Base-by-base conservation (phyloP, 2,329 filamentous ascomycete species). In the Ophiostoma tasmaniense region DNA sequence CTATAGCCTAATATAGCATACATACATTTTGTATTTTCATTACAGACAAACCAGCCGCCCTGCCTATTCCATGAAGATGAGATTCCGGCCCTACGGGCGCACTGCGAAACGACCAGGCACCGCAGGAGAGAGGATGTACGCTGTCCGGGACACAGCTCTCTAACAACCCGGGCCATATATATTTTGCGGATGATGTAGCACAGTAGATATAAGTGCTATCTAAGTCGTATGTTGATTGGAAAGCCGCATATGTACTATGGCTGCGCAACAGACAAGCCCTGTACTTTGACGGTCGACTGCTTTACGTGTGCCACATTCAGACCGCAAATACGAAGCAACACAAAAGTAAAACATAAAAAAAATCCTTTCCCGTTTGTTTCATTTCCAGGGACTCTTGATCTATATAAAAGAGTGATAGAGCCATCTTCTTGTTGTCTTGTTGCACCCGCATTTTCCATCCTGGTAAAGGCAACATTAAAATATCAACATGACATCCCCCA, bases 401-500 rank as follows among this genome's bases (percentile, higher is more conserved):
- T 45, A n/a, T 45, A 45, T 45, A 45, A 45, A 20, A n/a, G 20
- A 20, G 20, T n/a, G 42, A 20, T 7, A 20, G 1, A 45, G 14
- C 10, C 17, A 2, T 45, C 59, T 52, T 30, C 30, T 39, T 52
- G 52, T 28, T 62, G 17, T 28, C 11, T 11, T 28, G 35, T 37
- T 20, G 2, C 22, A 35, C 35, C 33, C 14, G 5, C 39, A 13
- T n/a, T 37, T 5, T 42, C 28, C 33, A 25, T 17, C 55, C 3
- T 20, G 14, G 2, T 6, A 10, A 17, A 2, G 1, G 6, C 6
- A 39, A 5, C 17, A 20, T 7, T 17, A n/a, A n/a, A 17, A 42
- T 7, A 37, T 33, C 61, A 45, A 25, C 22, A 70, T 70, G 68
- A 70, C 68, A 0, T 70, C 68, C 10, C 68, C 68, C 13, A 20